Percentiles rank a stretch among this genome's conserved stretches.
Evolutionary conservation across 441 rosid species (phyloP).

Genomic region (Populus hybrid): DNA sequence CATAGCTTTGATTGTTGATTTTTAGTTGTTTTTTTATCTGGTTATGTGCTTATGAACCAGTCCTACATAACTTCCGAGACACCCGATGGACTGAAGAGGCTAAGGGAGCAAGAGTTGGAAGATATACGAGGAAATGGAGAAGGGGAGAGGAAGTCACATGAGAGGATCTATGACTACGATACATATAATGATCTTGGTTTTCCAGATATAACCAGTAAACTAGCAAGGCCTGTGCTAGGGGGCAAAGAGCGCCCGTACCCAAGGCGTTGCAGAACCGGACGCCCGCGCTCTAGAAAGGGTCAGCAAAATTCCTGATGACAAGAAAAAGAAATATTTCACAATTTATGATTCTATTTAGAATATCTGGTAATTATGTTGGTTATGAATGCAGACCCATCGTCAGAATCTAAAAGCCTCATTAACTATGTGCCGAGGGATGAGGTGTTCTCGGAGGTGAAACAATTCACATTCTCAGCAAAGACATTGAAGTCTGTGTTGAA

Average conservation of each 20-base stretch:
- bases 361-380: not conserved
- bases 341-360: not conserved
- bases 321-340: no score
- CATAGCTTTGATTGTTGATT: not conserved
- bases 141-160: conserved; percentile 45
- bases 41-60: conserved; percentile 8
- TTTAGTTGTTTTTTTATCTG: not conserved
- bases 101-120: conserved; percentile 46
- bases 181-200: conserved; percentile 54
- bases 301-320: not conserved
- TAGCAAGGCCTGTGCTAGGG: conserved; percentile 30
- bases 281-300: conserved; percentile 18
- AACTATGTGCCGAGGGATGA: conserved; percentile 74
- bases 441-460: conserved; percentile 44
- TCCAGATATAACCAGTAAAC: conserved; percentile 18
- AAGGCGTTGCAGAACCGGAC: conserved; percentile 27
- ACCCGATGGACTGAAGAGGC: conserved; percentile 44
- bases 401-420: conserved; percentile 38
- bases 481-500: conserved; percentile 48
- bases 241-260: conserved; percentile 29
- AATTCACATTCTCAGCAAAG: conserved; percentile 42
- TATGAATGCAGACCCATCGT: conserved; percentile 34
- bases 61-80: conserved; percentile 53
- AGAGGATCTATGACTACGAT: conserved; percentile 68
- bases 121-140: conserved; percentile 48